phyloP scores from a whole-genome alignment of 768 basidiomycete genomes.

The Mycena pura region DNA sequence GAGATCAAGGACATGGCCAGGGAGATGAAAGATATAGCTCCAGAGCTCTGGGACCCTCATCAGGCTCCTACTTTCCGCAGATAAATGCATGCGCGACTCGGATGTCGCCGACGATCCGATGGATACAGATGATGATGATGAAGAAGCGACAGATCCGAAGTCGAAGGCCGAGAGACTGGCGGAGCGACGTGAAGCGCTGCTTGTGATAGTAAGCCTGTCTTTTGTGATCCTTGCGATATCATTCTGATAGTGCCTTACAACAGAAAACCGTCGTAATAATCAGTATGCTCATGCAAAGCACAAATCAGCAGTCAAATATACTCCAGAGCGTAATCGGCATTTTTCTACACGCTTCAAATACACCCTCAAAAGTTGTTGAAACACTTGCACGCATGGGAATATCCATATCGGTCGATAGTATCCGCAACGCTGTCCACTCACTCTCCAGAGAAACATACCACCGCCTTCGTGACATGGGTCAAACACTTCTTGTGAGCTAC shows the following conservation, averaged over 20 bases:
- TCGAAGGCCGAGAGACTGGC: background rate
- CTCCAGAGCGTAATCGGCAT: conserved; percentile 30
- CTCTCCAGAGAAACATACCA: conserved; percentile 22
- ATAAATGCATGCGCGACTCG: too few species aligned
- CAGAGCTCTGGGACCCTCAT: too few species aligned
- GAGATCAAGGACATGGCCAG: too few species aligned
- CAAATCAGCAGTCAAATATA: conserved; percentile 25
- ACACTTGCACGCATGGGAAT: conserved; percentile 27
- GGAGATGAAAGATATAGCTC: too few species aligned
- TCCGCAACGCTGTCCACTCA: conserved; percentile 24
- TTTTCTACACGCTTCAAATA: conserved; percentile 30
- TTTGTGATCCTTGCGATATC: too few species aligned
- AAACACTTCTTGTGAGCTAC: conserved; percentile 13
- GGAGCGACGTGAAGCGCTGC: background rate
- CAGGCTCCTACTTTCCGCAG: too few species aligned
- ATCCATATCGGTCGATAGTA: conserved; percentile 26
- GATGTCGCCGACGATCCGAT: background rate
- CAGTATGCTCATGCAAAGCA: conserved; percentile 14
- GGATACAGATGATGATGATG: background rate
- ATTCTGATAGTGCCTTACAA: too few species aligned
- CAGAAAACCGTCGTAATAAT: conserved; percentile 9
- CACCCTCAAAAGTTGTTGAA: conserved; percentile 34
- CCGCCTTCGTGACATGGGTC: conserved; percentile 1
- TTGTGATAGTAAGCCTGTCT: background rate
- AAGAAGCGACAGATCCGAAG: background rate